Evolutionary conservation across 148 eudicot genomes (phyloP).

Genomic region (Pharnaceum exiguum): DNA sequence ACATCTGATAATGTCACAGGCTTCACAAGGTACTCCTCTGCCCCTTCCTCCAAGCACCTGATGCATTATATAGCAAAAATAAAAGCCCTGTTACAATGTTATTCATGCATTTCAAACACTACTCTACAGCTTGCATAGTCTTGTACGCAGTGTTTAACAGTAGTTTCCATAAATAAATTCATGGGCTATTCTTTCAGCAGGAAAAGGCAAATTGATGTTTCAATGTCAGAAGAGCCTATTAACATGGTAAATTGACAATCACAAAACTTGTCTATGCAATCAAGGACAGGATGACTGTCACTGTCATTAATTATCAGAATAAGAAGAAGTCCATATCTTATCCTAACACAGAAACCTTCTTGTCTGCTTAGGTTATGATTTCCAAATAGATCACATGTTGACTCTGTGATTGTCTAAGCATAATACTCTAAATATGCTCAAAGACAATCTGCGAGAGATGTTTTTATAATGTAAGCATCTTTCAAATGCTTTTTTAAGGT

Average conservation of each 20-base stretch:
- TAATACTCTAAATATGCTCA: neutral
- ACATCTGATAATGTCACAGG: constrained; percentile 80
- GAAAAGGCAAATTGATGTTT: neutral
- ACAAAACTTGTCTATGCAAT: neutral
- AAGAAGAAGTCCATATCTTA: neutral
- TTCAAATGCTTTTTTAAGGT: neutral
- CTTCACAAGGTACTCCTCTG: constrained; percentile 68
- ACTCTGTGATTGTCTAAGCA: neutral
- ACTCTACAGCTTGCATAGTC: neutral
- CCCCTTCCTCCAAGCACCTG: constrained; percentile 86
- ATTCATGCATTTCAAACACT: too few species aligned
- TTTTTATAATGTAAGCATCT: neutral
- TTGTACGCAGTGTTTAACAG: too few species aligned
- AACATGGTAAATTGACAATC: neutral
- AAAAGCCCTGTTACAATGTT: neutral
- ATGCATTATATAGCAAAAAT: neutral
- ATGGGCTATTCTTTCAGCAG: neutral
- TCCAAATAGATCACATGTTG: neutral
- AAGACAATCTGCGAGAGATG: constrained; percentile 10
- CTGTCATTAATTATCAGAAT: neutral
- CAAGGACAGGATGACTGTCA: neutral
- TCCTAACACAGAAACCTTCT: neutral
- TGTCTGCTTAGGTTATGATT: neutral
- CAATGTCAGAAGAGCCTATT: neutral
- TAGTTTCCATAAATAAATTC: neutral